Base-by-base conservation (phyloP, 1,139 yeast species). In the Pichia sp. region DNA sequence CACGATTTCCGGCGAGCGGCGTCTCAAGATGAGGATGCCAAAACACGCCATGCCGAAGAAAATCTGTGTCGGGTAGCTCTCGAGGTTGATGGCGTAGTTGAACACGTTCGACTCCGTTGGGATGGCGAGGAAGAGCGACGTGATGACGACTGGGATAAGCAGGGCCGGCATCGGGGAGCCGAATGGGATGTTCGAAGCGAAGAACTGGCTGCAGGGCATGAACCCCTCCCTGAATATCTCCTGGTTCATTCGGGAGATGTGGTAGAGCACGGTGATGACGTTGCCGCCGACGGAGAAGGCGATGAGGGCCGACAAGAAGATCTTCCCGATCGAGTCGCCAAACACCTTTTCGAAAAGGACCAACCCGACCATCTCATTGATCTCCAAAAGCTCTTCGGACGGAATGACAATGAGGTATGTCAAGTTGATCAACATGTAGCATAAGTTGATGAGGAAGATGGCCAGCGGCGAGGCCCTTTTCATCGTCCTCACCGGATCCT, bases 211-310 rank as follows among this genome's bases (percentile, higher is more conserved):
- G 49, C 72, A 76, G 4, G 87, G 87, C 41, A 83, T 66, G 60
- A 75, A 80, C 0, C 87, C 87, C 61, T 81, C 86, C 36, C 85
- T 67, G 60, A 82, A 81, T 2, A 80, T 80, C 64, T 80, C 86
- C 63, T 82, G 87, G 60, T 80, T 79, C 63, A 80, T 75, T 58
- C 86, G 69, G 1, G 85, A 79, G 16, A 80, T 75, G 14, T 83
- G 78, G 63, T 79, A 83, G n/a, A 81, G 68, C 7, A 81, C 85
- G 27, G 81, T 83, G 60, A 82, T 74, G 2, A 82, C 76, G 58
- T 83, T 83, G 6, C 86, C 84, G 1, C 82, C 86, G 6, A 86
- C 80, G 56, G 84, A 79, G 27, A 80, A 59, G 0, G 86, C 84
- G 42, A 82, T 76, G 0, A 83, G 73, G 40, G 80, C 67, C 0